These are phyloP conservation scores for Lachnum nothofagi DNA, from an alignment of 2,329 filamentous ascomycete species.

Conservation along the genomic window DNA sequence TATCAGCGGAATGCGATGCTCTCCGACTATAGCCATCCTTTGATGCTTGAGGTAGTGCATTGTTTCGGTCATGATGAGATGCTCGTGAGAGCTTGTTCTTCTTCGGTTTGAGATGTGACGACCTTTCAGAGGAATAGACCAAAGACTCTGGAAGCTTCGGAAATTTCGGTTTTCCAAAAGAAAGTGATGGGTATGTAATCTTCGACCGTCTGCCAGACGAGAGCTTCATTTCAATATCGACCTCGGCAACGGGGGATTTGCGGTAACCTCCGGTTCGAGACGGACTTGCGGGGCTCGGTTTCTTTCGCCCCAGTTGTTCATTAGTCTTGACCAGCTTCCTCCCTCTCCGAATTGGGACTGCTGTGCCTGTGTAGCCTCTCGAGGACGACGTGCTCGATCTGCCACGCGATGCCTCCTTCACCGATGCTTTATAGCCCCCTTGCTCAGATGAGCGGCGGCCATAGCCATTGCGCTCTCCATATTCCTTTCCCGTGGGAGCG, in stretches of 20 bases:
- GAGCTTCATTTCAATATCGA: not conserved
- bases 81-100: too few relatives aligned
- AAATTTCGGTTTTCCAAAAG: not conserved
- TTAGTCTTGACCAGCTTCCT: conserved; percentile 8
- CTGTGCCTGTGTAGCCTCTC: not conserved
- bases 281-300: conserved; percentile 8
- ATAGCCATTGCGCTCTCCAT: conserved; percentile 19
- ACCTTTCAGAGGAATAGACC: not conserved
- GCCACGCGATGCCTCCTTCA: not conserved
- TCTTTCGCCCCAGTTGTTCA: conserved; percentile 7
- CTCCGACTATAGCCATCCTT: too few relatives aligned
- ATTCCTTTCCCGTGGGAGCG: conserved; percentile 1
- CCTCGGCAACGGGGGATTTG: not conserved
- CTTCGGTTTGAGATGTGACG: too few relatives aligned
- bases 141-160: not conserved
- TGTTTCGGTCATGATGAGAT: too few relatives aligned
- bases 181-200: not conserved
- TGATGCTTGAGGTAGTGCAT: too few relatives aligned
- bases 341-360: conserved; percentile 2
- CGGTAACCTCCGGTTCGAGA: not conserved
- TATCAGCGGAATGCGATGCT: not conserved
- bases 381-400: not conserved
- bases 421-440: not conserved
- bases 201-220: not conserved
- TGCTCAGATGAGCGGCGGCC: not conserved